Evolutionary conservation across 2,329 filamentous ascomycete genomes (phyloP).

Genomic region (Phialophora chinensis): DNA sequence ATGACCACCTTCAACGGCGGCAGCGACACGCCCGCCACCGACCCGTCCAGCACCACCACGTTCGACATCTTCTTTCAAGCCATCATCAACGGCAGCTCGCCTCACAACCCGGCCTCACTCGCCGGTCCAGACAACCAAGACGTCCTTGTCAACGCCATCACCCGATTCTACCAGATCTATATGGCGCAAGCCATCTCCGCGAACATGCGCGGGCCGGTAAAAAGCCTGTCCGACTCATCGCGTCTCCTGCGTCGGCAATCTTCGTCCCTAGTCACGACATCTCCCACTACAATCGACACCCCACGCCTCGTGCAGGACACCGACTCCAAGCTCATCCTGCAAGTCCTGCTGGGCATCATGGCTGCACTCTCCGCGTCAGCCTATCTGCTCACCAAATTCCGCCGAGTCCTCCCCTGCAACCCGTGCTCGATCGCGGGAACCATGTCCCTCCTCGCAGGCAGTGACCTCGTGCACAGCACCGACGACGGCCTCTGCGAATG

Average conservation of each 20-base stretch:
- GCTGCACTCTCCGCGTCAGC: slow-evolving; percentile 26
- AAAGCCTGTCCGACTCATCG: slow-evolving; percentile 14
- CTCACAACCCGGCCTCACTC: slow-evolving; percentile 27
- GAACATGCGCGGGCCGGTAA: slow-evolving; percentile 33
- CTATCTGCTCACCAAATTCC: slow-evolving; percentile 37
- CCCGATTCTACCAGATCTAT: slow-evolving; percentile 35
- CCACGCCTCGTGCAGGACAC: slow-evolving; percentile 38
- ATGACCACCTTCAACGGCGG: slow-evolving; percentile 34
- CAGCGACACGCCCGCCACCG: slow-evolving; percentile 21
- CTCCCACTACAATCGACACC: slow-evolving; percentile 31
- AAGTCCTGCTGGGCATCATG: slow-evolving; percentile 37
- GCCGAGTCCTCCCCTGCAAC: slow-evolving; percentile 37
- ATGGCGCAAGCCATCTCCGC: slow-evolving; percentile 40
- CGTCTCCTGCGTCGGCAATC: slow-evolving; percentile 26
- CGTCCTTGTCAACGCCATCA: slow-evolving; percentile 32
- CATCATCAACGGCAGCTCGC: slow-evolving; percentile 33
- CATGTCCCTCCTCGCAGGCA: slow-evolving; percentile 40
- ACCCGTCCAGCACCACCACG: slow-evolving; percentile 23
- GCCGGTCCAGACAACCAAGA: slow-evolving; percentile 29
- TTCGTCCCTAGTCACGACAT: slow-evolving; percentile 14
- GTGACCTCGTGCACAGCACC: slow-evolving; percentile 35
- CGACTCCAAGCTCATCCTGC: slow-evolving; percentile 36
- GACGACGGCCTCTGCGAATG: slow-evolving; percentile 38
- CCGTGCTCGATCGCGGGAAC: slow-evolving; percentile 37
- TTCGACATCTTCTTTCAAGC: slow-evolving; percentile 38